Percentiles rank a stretch among this genome's conserved stretches.
phyloP scores from a whole-genome alignment of 345 rosid genomes.

The Pistacia atlantica region DNA sequence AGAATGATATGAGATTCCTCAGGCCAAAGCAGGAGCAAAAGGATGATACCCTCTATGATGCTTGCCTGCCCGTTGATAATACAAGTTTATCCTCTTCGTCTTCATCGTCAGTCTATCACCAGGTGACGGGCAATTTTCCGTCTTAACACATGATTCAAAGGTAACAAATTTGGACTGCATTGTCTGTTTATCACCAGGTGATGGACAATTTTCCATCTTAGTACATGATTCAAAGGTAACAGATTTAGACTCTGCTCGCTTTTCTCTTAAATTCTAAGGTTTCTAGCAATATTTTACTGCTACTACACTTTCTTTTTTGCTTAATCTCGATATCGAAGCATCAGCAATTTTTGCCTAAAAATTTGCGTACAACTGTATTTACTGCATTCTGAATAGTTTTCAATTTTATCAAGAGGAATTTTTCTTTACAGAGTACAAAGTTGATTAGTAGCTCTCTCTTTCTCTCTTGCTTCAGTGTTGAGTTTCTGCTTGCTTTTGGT shows the following conservation, averaged over 20 bases:
- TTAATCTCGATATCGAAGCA: neutral
- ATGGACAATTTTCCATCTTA: slow-evolving; percentile 38
- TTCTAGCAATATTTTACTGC: neutral
- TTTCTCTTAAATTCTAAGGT: neutral
- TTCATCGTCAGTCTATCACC: slow-evolving; percentile 36
- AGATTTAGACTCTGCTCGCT: neutral
- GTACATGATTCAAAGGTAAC: neutral
- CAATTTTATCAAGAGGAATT: neutral
- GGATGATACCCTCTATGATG: slow-evolving; percentile 42
- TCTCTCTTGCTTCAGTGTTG: neutral
- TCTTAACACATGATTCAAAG: slow-evolving; percentile 16
- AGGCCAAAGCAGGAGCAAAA: slow-evolving; percentile 51
- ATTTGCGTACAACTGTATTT: neutral
- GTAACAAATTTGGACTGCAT: neutral
- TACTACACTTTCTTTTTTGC: neutral
- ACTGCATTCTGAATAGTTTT: neutral
- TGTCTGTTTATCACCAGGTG: slow-evolving; percentile 33
- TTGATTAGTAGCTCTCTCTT: neutral
- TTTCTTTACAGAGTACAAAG: neutral
- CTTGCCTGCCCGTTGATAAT: slow-evolving; percentile 36
- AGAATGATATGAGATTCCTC: slow-evolving; percentile 28
- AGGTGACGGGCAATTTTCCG: slow-evolving; percentile 35
- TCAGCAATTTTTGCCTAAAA: neutral
- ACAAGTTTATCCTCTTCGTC: slow-evolving; percentile 29
- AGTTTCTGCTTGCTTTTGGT: no score